Conservation (phyloP, 768 basidiomycete genomes). For the Boletus subcaerulescens region DNA sequence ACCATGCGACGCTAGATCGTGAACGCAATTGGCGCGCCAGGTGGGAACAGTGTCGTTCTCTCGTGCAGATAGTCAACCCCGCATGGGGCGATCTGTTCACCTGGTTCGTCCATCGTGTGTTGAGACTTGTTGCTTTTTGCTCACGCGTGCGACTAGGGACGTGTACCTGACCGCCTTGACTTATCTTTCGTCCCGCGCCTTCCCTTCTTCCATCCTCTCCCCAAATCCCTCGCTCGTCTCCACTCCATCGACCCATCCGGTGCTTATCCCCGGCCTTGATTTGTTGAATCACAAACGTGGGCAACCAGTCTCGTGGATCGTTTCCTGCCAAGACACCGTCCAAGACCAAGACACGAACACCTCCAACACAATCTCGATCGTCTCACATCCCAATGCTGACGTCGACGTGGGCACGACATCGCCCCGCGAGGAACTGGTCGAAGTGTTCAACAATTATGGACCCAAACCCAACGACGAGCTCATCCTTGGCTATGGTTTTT, state of each 20-base stretch:
- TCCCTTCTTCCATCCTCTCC: slow-evolving; percentile 80
- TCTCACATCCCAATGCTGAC: slow-evolving; percentile 45
- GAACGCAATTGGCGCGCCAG: slow-evolving; percentile 58
- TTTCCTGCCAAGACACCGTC: slow-evolving; percentile 37
- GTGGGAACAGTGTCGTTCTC: slow-evolving; percentile 52
- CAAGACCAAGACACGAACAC: not conserved
- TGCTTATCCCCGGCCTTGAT: slow-evolving; percentile 87
- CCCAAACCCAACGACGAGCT: slow-evolving; percentile 88
- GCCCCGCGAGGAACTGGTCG: slow-evolving; percentile 31
- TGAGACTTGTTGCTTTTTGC: slow-evolving; percentile 19
- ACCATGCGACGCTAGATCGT: slow-evolving; percentile 72
- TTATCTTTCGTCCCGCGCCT: slow-evolving; percentile 84
- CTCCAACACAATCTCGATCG: slow-evolving; percentile 54
- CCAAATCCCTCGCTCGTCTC: slow-evolving; percentile 48
- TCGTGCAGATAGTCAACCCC: slow-evolving; percentile 35
- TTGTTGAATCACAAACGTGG: slow-evolving; percentile 80
- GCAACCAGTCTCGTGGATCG: slow-evolving; percentile 80
- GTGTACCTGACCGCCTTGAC: slow-evolving; percentile 69
- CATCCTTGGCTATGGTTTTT: slow-evolving; percentile 90
- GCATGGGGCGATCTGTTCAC: slow-evolving; percentile 53
- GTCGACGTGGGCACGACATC: slow-evolving; percentile 15
- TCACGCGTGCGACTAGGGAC: slow-evolving; percentile 48
- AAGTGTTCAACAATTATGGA: slow-evolving; percentile 88
- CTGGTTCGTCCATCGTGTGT: slow-evolving; percentile 51
- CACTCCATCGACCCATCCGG: slow-evolving; percentile 57